Conservation (phyloP, 352 stramenopile genomes). For the Discostella stelligera region DNA sequence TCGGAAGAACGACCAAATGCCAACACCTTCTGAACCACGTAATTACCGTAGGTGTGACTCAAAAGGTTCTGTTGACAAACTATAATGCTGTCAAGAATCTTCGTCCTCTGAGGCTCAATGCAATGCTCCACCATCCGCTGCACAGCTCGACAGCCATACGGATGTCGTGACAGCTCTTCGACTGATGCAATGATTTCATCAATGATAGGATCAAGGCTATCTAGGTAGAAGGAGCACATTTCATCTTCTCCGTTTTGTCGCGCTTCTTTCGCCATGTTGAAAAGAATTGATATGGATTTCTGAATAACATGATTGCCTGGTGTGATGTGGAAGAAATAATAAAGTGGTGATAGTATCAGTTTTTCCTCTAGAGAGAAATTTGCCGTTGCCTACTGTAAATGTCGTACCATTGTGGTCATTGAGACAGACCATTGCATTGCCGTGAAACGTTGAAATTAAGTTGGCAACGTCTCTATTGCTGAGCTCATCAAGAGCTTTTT, state of each 20-base stretch:
- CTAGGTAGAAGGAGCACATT: constrained; percentile 23
- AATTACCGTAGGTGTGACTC: constrained; percentile 97
- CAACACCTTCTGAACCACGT: constrained; percentile 97
- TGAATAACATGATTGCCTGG: constrained; percentile 38
- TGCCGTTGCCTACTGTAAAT: not conserved
- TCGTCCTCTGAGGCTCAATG: constrained; percentile 86
- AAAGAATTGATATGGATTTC: constrained; percentile 23
- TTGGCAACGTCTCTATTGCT: constrained; percentile 21
- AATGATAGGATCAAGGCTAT: constrained; percentile 84
- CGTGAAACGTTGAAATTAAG: constrained; percentile 18
- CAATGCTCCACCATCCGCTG: constrained; percentile 94
- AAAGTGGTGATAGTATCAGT: not conserved
- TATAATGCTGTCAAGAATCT: constrained; percentile 90
- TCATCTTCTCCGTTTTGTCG: constrained; percentile 27
- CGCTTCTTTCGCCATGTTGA: constrained; percentile 18
- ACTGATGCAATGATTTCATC: constrained; percentile 90
- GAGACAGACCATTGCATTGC: constrained; percentile 22
- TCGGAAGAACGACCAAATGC: constrained; percentile 84
- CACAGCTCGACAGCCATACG: constrained; percentile 96
- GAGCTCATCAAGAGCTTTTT: constrained; percentile 28
- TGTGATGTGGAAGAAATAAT: not conserved
- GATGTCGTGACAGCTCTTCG: constrained; percentile 88
- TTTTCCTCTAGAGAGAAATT: not conserved
- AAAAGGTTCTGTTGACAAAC: constrained; percentile 61
- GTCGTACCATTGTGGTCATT: constrained; percentile 26